These are phyloP conservation scores for Hypericum androsaemum DNA, from an alignment of 345 rosid genomes.

Conservation along the genomic window DNA sequence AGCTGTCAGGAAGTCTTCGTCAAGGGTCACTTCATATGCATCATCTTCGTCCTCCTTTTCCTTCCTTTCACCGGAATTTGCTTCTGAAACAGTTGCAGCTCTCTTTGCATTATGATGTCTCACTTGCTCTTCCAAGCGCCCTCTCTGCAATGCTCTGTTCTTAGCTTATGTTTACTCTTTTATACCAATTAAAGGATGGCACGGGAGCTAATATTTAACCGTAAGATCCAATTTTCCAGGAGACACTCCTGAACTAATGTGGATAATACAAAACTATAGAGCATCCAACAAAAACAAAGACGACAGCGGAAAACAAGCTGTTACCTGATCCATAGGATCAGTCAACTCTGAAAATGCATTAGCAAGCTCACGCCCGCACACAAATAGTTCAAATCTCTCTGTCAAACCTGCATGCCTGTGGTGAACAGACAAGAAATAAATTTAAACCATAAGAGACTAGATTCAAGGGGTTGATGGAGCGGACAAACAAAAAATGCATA, in stretches of 20 bases:
- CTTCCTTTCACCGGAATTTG: conserved; percentile 21
- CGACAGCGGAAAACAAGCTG: background rate
- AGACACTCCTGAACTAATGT: too few relatives aligned
- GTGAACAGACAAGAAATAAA: conserved; percentile 8
- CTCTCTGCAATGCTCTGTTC: conserved; percentile 37
- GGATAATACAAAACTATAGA: background rate
- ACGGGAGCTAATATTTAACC: too few relatives aligned
- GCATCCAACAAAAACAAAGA: background rate
- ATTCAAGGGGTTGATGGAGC: background rate
- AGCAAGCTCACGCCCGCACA: conserved; percentile 92
- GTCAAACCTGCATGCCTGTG: conserved; percentile 60
- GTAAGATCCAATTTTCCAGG: too few relatives aligned
- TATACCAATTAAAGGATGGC: too few relatives aligned
- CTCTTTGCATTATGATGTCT: conserved; percentile 78
- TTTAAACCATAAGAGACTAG: background rate
- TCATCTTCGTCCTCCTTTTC: conserved; percentile 45
- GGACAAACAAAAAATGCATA: too few relatives aligned
- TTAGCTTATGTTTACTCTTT: too few relatives aligned
- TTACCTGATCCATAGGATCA: conserved; percentile 92
- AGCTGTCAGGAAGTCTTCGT: conserved; percentile 92
- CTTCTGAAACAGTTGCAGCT: conserved; percentile 29
- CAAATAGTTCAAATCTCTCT: conserved; percentile 93
- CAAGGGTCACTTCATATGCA: conserved; percentile 76
- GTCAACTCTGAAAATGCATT: conserved; percentile 94
- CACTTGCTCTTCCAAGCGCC: conserved; percentile 88